phyloP scores from a whole-genome alignment of 2,329 filamentous ascomycete genomes.

The Metarhizium guizhouense region DNA sequence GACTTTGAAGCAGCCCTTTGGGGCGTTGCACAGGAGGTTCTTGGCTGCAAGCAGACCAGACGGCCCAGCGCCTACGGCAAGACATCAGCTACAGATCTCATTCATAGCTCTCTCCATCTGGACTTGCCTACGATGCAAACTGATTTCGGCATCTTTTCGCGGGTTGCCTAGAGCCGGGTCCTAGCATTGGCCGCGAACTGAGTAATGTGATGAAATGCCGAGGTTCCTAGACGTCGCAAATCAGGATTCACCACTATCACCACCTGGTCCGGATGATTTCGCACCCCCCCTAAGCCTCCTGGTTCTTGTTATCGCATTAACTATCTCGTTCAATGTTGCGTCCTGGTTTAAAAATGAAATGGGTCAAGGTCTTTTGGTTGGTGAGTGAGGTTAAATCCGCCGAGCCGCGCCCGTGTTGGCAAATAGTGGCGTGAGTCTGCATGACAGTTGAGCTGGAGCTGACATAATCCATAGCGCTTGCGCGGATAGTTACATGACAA shows the following conservation, averaged over 20 bases:
- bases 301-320: too few relatives aligned
- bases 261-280: neutral
- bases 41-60: conserved; percentile 64
- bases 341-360: too few relatives aligned
- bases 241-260: neutral
- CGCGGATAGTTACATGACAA: too few relatives aligned
- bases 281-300: too few relatives aligned
- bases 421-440: too few relatives aligned
- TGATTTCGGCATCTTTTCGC: conserved; percentile 26
- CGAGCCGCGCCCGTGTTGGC: too few relatives aligned
- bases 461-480: too few relatives aligned
- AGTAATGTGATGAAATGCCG: neutral
- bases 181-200: neutral
- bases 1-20: conserved; percentile 50
- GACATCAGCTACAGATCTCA: neutral
- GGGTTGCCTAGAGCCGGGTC: neutral
- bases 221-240: neutral
- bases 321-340: too few relatives aligned
- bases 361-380: too few relatives aligned
- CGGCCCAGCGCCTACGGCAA: conserved; percentile 52
- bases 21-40: conserved; percentile 54
- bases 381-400: too few relatives aligned
- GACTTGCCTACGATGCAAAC: conserved; percentile 32
- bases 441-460: too few relatives aligned
- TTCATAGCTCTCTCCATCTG: neutral